Evolutionary conservation across 73 alveolate genomes (phyloP).

Genomic region (Stentor coeruleus): DNA sequence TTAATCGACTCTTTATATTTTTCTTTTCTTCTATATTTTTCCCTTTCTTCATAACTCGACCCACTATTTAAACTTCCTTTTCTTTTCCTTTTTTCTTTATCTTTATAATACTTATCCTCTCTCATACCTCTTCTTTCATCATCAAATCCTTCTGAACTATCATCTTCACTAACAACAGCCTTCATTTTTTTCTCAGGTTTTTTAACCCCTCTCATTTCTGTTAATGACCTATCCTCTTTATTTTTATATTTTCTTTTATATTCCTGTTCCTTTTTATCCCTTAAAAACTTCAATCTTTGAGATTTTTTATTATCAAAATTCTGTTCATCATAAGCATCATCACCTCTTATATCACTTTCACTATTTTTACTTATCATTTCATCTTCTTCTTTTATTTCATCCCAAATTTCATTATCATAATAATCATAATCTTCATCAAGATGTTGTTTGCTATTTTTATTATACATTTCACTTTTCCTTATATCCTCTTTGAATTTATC

Average conservation of each 20-base stretch:
- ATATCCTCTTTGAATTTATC: background rate
- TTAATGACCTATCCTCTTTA: background rate
- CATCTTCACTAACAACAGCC: background rate
- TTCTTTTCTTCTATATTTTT: background rate
- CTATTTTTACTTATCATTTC: background rate
- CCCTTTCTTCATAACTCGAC: background rate
- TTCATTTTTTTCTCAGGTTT: background rate
- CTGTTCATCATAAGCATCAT: background rate
- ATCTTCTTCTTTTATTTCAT: background rate
- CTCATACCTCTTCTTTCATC: too few species aligned
- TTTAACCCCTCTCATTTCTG: too few species aligned
- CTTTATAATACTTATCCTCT: too few species aligned
- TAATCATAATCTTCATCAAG: background rate
- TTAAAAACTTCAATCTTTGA: background rate
- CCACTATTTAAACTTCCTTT: background rate
- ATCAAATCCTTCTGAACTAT: background rate
- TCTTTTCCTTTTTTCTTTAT: background rate
- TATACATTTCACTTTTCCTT: background rate
- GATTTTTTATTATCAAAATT: background rate
- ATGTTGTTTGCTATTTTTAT: background rate
- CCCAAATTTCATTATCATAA: background rate
- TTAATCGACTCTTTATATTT: too few species aligned
- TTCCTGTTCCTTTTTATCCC: background rate
- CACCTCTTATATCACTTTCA: background rate
- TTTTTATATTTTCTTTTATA: too few species aligned